These are phyloP conservation scores for Boletellus deceptivus DNA, from an alignment of 1,284 basidiomycete genomes.

Conservation along the genomic window DNA sequence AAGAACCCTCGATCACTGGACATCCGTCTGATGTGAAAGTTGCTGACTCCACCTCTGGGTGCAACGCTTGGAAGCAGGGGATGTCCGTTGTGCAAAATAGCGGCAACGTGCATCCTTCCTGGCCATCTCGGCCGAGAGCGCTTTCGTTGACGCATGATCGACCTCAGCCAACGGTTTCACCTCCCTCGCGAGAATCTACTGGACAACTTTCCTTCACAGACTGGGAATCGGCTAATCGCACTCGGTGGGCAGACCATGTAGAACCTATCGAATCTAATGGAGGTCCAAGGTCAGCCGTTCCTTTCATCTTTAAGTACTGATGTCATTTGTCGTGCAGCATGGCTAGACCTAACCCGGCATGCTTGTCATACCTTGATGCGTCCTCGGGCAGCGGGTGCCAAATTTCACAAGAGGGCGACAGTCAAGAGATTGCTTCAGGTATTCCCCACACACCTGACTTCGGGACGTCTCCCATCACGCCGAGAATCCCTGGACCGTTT, in stretches of 20 bases:
- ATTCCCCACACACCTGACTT: conserved; percentile 47
- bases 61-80: conserved; percentile 18
- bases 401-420: conserved; percentile 16
- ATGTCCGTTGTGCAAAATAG: background rate
- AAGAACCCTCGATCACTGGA: conserved; percentile 1
- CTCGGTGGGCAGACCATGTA: conserved; percentile 20
- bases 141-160: conserved; percentile 28
- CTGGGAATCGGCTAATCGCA: conserved; percentile 27
- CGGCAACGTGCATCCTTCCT: conserved; percentile 5
- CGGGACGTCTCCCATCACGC: conserved; percentile 47
- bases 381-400: conserved; percentile 13
- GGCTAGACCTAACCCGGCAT: conserved; percentile 5
- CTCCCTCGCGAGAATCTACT: conserved; percentile 32
- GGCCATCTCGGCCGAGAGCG: conserved; percentile 26
- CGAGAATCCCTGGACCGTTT: conserved; percentile 45
- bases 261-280: conserved; percentile 16
- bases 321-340: conserved; percentile 15
- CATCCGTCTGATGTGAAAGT: background rate
- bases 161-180: conserved; percentile 18
- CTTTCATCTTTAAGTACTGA: background rate
- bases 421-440: conserved; percentile 38
- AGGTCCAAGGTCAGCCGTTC: conserved; percentile 15
- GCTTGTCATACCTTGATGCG: conserved; percentile 15
- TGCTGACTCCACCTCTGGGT: conserved; percentile 1
- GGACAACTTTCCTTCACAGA: conserved; percentile 28